Conservation (phyloP, 257 asterid species). For the Solanum pennellii region DNA sequence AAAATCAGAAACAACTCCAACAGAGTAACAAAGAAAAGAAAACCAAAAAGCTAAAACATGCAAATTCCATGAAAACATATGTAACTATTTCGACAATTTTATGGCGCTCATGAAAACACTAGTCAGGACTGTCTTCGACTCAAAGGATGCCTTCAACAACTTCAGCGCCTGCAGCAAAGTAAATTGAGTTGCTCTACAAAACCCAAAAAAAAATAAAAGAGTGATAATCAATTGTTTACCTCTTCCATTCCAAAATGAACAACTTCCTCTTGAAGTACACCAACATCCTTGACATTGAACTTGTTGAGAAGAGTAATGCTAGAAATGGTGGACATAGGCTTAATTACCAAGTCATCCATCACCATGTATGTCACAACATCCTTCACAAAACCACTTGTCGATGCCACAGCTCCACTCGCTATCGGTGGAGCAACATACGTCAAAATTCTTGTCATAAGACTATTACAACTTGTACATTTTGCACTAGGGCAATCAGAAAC, state of each 20-base stretch:
- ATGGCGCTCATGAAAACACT: neutral
- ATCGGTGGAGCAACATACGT: accelerated
- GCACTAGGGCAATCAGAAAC: neutral
- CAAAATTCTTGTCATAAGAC: accelerated
- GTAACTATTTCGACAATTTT: neutral
- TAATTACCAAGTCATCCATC: neutral
- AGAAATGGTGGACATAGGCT: neutral
- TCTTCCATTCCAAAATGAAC: neutral
- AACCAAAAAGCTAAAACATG: no score
- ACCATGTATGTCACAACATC: neutral
- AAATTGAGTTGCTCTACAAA: neutral
- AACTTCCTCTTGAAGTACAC: neutral
- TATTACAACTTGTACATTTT: accelerated
- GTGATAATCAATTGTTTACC: neutral
- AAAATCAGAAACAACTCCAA: no score
- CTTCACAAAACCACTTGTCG: neutral
- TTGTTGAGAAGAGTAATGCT: neutral
- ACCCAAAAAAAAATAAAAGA: neutral
- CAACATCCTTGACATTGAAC: neutral
- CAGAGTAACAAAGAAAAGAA: no score
- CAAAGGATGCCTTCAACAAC: neutral
- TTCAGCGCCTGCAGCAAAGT: neutral
- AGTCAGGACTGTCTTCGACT: neutral
- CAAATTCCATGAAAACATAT: neutral
- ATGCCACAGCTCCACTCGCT: neutral